Conservation (phyloP, 306 rosid genomes). For the Citrullus mucosospermus region DNA sequence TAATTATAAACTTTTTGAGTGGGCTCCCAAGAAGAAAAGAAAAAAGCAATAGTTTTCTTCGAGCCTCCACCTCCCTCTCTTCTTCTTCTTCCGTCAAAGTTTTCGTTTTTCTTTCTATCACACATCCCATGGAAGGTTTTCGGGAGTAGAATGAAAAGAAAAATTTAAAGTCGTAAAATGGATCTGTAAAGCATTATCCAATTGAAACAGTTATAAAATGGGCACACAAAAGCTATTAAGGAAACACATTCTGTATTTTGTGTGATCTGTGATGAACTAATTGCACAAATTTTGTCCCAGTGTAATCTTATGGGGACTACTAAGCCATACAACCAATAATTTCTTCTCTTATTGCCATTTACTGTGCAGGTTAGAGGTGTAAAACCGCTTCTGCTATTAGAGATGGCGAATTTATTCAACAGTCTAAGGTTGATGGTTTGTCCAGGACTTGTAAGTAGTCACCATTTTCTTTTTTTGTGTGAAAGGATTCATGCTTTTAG, state of each 20-base stretch:
- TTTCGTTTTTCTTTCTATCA: background rate
- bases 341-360: conserved; percentile 17
- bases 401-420: conserved; percentile 72
- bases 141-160: background rate
- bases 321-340: background rate
- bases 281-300: background rate
- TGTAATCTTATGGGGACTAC: background rate
- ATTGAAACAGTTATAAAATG: background rate
- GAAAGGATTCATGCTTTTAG: conserved; percentile 8
- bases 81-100: background rate
- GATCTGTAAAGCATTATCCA: background rate
- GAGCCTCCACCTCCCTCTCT: background rate
- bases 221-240: background rate
- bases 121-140: background rate
- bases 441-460: conserved; percentile 80
- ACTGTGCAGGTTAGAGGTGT: conserved; percentile 90
- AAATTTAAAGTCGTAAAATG: background rate
- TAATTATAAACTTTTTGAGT: too few relatives aligned
- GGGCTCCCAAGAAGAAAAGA: too few relatives aligned
- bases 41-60: too few relatives aligned
- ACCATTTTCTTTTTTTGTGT: background rate
- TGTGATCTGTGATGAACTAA: background rate
- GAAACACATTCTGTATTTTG: background rate
- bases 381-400: conserved; percentile 67
- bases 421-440: conserved; percentile 54